Base-by-base conservation (phyloP, 2,329 filamentous ascomycete genomes). In the Trichophyton simii region DNA sequence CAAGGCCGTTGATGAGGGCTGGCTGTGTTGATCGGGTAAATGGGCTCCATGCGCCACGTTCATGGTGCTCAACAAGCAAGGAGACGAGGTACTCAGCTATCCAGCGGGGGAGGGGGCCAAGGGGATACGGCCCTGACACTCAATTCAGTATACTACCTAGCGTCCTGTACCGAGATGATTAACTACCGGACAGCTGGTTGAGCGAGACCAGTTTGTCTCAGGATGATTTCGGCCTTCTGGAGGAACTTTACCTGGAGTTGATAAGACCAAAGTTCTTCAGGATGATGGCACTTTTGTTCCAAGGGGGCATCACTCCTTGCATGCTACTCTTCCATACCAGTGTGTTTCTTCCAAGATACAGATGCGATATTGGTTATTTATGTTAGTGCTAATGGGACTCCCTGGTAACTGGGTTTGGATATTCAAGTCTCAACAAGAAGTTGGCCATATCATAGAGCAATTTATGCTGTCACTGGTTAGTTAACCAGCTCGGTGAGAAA, bases 401-500 rank as follows among this genome's bases (percentile, higher is more conserved):
- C 7, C 20, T 7, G 9, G 18, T 25, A 22, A 3, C 44, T 8
- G 44, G 2, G 44, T 48, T 48, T 48, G 18, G 44, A 48, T 25
- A 25, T 48, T 48, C 44, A 18, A 48, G 9, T 20, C 18, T 11
- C 18, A 48, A 25, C 2, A 48, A 48, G 44, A 48, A 25, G 20
- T 20, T 25, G 11, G 18, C 15, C 9, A 86, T 61, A 84, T 86
- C 67, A 82, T 86, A 66, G 79, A 78, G 44, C 82, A 82, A 18
- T 73, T 86, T 58, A 67, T 78, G 57, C 69, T 74, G 64, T 81
- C 83, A 0, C 6, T 31, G 28, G 28, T 70, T 88, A 22, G 69
- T 86, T 1, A 84, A 84, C 65, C 83, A 87, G 64, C 85, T 85
- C 0, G 84, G 85, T 0, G 77, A 79, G 36, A 74, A 75, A 2